Base-by-base conservation (phyloP, 2,329 filamentous ascomycete genomes). In the Nothophoma quercina region DNA sequence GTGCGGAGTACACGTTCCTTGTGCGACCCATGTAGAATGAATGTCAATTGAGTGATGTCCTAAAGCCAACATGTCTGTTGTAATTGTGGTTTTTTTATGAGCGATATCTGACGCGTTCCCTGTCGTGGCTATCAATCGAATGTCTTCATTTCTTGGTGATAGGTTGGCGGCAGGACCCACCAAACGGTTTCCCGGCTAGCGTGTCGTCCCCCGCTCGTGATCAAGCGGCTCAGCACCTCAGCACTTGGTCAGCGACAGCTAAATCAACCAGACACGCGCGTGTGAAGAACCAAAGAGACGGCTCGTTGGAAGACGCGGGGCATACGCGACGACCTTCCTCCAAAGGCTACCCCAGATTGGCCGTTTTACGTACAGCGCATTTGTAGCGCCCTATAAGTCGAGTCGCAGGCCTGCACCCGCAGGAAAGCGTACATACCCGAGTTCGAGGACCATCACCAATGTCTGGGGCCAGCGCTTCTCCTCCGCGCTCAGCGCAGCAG, bases 361-460 rank as follows among this genome's bases (percentile, higher is more conserved):
- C 32, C 19, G 25, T 35, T n/a, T 40, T 47, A 48, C 38, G 50
- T 48, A 43, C 42, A 32, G 36, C n/a, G 32, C 36, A 28, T 25
- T 32, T 34, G 50, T 36, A 13, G 43, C 19, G 35, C 13, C 35
- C 29, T 53, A 48, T 46, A 46, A 53, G 42, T 9, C 5, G 22
- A n/a, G 32, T 42, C 28, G 23, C 36, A 32, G 43, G 42, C 30
- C 36, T 51, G 43, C 50, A 48, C 50, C 50, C 50, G 50, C 50
- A n/a, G 50, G 50, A 48, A 53, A 48, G 50, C 50, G 50, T 35
- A 48, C 33, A 28, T 42, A 48, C 32, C 51, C 51, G 51, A 35
- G 47, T 16, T 25, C 15, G 28, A n/a, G 26, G 15, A 29, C 1
- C 30, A 42, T 42, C 18, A 32, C 39, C 25, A 26, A 50, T 49